These are phyloP conservation scores for Chlamydomonas sphaeroides DNA, from an alignment of 139 green algal genomes.

Conservation along the genomic window DNA sequence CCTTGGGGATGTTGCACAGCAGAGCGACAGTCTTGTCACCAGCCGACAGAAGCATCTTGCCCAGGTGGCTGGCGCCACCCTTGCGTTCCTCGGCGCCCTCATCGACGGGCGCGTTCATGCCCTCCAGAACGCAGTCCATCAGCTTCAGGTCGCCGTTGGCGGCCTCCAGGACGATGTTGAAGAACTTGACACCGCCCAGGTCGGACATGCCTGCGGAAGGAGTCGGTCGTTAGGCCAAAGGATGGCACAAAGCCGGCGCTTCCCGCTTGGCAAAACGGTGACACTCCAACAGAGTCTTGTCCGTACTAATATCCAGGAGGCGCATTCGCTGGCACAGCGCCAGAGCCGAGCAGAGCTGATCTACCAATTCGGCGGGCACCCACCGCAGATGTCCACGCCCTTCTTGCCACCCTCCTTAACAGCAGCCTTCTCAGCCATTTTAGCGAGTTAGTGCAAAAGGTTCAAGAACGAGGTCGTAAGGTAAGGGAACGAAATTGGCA, in stretches of 20 bases:
- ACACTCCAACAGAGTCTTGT: no score
- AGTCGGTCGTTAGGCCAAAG: neutral
- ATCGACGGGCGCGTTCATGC: conserved; percentile 76
- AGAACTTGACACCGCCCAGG: conserved; percentile 83
- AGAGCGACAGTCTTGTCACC: conserved; percentile 76
- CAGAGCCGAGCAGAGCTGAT: neutral
- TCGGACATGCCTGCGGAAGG: conserved; percentile 61
- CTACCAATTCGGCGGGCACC: neutral
- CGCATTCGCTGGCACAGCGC: no score
- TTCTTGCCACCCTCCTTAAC: conserved; percentile 66
- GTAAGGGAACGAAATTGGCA: neutral
- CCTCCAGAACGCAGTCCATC: conserved; percentile 74
- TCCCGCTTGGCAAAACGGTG: no score
- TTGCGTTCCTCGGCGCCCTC: conserved; percentile 86
- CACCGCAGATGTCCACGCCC: conserved; percentile 38
- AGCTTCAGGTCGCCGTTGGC: conserved; percentile 71
- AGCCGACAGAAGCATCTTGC: conserved; percentile 78
- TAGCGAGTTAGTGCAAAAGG: neutral
- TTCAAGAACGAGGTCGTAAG: neutral
- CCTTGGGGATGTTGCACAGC: conserved; percentile 78
- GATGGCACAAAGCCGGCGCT: neutral
- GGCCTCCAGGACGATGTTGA: conserved; percentile 80
- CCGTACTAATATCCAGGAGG: no score
- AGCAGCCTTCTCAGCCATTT: conserved; percentile 46
- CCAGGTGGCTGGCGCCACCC: conserved; percentile 72